phyloP scores from a whole-genome alignment of 805 yeast genomes.

The Starmerella roubikii region DNA sequence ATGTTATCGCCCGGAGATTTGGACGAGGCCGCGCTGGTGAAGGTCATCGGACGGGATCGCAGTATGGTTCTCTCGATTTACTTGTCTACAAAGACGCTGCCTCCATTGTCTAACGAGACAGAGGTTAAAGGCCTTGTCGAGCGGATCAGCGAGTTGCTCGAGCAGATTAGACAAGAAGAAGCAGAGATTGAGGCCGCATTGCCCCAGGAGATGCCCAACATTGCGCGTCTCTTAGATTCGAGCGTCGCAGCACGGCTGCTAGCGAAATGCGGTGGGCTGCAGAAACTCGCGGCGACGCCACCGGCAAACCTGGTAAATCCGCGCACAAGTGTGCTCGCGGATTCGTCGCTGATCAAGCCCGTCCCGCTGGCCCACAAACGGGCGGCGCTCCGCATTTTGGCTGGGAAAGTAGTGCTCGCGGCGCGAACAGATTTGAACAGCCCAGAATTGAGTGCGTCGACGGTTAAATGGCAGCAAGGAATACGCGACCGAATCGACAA shows the following conservation, averaged over 20 bases:
- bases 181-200: neutral
- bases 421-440: conserved; percentile 55
- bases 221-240: conserved; percentile 58
- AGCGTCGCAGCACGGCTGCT: conserved; percentile 60
- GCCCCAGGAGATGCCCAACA: conserved; percentile 54
- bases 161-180: neutral
- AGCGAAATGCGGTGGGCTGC: conserved; percentile 54
- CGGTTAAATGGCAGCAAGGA: conserved; percentile 40
- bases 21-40: neutral
- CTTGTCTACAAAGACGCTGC: neutral
- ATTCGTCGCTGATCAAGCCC: conserved; percentile 16
- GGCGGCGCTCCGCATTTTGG: conserved; percentile 61
- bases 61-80: neutral
- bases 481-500: conserved; percentile 53
- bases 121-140: neutral
- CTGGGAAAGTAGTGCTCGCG: conserved; percentile 70
- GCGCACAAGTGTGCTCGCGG: conserved; percentile 24
- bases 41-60: neutral
- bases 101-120: neutral
- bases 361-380: conserved; percentile 28
- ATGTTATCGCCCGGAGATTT: neutral
- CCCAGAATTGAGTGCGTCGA: conserved; percentile 35
- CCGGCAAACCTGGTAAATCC: conserved; percentile 67
- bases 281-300: conserved; percentile 53
- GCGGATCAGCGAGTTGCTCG: neutral